Conservation (phyloP, 352 stramenopile genomes). For the Saprolegnia parasitica region DNA sequence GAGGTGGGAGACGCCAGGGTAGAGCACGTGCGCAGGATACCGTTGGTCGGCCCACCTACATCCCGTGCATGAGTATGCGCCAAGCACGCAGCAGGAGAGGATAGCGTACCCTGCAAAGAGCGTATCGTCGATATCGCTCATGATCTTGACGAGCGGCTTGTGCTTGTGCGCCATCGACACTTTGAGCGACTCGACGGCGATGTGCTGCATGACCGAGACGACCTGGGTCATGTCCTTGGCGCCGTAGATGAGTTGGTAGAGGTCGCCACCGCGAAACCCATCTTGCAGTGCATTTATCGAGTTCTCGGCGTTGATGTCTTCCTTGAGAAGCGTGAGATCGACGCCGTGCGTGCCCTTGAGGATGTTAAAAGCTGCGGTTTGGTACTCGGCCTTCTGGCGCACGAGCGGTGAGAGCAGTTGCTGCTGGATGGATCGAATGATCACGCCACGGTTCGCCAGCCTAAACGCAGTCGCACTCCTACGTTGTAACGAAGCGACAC, state of each 20-base stretch:
- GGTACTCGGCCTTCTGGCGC: conserved; percentile 57
- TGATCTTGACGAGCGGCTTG: conserved; percentile 65
- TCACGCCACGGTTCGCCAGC: conserved; percentile 64
- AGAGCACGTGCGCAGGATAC: conserved; percentile 32
- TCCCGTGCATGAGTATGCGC: not conserved
- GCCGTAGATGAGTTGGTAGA: conserved; percentile 68
- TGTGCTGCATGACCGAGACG: conserved; percentile 79
- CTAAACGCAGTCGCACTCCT: too few relatives aligned
- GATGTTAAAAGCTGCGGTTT: conserved; percentile 65
- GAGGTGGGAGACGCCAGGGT: conserved; percentile 70
- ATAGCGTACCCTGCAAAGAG: conserved; percentile 61
- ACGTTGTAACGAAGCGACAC: not conserved
- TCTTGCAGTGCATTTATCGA: conserved; percentile 40
- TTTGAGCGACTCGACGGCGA: conserved; percentile 67
- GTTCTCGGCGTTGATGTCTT: conserved; percentile 69
- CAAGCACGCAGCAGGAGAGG: too few relatives aligned
- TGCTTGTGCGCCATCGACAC: conserved; percentile 41
- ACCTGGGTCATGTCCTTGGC: conserved; percentile 79
- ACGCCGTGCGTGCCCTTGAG: conserved; percentile 59
- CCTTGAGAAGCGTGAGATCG: conserved; percentile 72
- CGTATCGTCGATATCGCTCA: conserved; percentile 86
- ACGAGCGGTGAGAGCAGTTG: conserved; percentile 66
- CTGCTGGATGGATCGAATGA: conserved; percentile 74
- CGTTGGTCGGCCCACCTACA: conserved; percentile 24
- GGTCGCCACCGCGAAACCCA: conserved; percentile 51